Percentiles rank a stretch among this genome's conserved stretches.
phyloP scores from a whole-genome alignment of 768 basidiomycete genomes.

The Pleurotus giganteus region DNA sequence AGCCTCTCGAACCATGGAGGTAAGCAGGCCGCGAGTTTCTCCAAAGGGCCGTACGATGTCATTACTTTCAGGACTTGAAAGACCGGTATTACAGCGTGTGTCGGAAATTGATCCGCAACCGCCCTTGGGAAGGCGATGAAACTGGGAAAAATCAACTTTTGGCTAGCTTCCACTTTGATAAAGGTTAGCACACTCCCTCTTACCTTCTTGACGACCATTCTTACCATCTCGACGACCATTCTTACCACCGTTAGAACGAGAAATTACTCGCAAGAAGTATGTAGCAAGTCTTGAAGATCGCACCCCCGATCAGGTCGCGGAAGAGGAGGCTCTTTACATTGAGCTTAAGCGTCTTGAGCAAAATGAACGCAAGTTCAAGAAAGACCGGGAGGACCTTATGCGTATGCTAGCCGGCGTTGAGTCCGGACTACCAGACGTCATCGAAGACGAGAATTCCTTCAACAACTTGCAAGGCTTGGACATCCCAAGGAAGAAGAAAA shows the following conservation, averaged over 20 bases:
- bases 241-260: constrained; percentile 63
- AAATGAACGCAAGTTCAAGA: constrained; percentile 82
- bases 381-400: constrained; percentile 85
- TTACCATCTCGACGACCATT: too few species aligned
- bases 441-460: constrained; percentile 53
- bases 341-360: constrained; percentile 96
- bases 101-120: constrained; percentile 78
- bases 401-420: constrained; percentile 84
- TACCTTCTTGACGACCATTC: background rate
- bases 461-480: constrained; percentile 37
- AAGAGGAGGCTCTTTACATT: constrained; percentile 93
- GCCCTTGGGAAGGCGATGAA: constrained; percentile 86
- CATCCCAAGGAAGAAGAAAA: constrained; percentile 62
- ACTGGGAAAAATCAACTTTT: constrained; percentile 63
- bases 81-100: constrained; percentile 92
- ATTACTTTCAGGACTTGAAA: constrained; percentile 75
- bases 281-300: constrained; percentile 83
- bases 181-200: constrained; percentile 48
- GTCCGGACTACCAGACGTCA: constrained; percentile 75
- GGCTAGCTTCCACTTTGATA: constrained; percentile 81
- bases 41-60: background rate
- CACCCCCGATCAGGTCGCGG: constrained; percentile 85
- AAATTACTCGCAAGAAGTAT: constrained; percentile 85
- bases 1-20: constrained; percentile 65
- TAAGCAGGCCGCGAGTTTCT: constrained; percentile 24